Evolutionary conservation across 2,329 filamentous ascomycete species (phyloP).

Genomic region (Aureobasidium subglaciale): DNA sequence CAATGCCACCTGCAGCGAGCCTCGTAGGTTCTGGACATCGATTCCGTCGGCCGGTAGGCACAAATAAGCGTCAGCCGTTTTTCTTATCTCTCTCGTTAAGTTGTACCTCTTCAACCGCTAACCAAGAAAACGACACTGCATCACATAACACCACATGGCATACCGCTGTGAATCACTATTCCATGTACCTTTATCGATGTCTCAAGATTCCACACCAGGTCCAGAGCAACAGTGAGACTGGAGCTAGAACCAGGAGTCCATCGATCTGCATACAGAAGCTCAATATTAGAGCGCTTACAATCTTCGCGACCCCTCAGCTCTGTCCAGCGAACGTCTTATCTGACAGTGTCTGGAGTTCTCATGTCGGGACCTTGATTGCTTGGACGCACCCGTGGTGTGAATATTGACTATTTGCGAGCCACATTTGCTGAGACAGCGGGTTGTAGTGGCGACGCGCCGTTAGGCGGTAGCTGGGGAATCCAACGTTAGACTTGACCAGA

Average conservation of each 20-base stretch:
- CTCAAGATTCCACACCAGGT: neutral
- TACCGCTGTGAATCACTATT: neutral
- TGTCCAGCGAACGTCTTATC: too few relatives aligned
- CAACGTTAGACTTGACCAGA: constrained; percentile 9
- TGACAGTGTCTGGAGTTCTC: too few relatives aligned
- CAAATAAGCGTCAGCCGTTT: neutral
- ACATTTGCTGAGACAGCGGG: neutral
- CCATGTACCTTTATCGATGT: neutral
- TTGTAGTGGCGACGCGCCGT: constrained; percentile 13
- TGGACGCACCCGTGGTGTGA: too few relatives aligned
- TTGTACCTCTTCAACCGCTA: neutral
- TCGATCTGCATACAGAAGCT: too few relatives aligned
- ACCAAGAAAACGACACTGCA: neutral
- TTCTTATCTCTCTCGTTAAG: neutral
- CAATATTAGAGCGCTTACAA: too few relatives aligned
- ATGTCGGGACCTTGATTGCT: too few relatives aligned
- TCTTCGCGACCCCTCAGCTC: too few relatives aligned
- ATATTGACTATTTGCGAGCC: neutral
- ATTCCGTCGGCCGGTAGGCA: neutral
- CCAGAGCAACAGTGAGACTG: neutral
- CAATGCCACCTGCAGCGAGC: too few relatives aligned
- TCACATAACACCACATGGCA: neutral
- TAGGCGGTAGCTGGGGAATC: neutral
- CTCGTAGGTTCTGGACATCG: too few relatives aligned
- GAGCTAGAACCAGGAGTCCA: too few relatives aligned